These are phyloP conservation scores for Fusarium setosum DNA, from an alignment of 2,329 filamentous ascomycete genomes.

Conservation along the genomic window DNA sequence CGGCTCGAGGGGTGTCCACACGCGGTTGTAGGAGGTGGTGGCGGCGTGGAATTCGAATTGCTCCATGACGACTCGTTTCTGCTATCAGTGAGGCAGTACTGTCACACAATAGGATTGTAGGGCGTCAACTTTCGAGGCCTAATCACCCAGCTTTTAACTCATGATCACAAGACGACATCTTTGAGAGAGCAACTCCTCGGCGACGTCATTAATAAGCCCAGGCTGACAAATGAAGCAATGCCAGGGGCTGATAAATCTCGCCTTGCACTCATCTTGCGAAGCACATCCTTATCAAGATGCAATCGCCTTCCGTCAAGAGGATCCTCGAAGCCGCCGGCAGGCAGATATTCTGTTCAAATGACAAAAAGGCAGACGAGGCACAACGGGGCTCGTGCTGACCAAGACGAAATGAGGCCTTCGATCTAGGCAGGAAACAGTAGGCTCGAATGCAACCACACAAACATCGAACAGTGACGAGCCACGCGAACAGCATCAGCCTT, in stretches of 20 bases:
- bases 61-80: constrained; percentile 31
- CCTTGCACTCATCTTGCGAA: neutral
- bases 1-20: constrained; percentile 43
- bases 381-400: constrained; percentile 5
- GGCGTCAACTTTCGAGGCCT: neutral
- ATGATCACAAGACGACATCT: neutral
- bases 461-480: neutral
- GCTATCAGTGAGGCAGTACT: neutral
- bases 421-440: constrained; percentile 1
- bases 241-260: neutral
- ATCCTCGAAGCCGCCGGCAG: neutral
- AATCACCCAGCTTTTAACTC: constrained; percentile 12
- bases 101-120: neutral
- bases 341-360: neutral
- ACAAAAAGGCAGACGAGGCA: neutral
- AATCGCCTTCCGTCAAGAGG: neutral
- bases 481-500: neutral
- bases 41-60: constrained; percentile 44
- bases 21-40: constrained; percentile 26
- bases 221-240: constrained; percentile 24
- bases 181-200: neutral
- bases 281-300: neutral
- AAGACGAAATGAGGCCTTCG: constrained; percentile 6
- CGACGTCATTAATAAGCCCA: constrained; percentile 27
- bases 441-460: constrained; percentile 15